Base-by-base conservation (phyloP, 352 stramenopile species). In the Peronospora farinosa region DNA sequence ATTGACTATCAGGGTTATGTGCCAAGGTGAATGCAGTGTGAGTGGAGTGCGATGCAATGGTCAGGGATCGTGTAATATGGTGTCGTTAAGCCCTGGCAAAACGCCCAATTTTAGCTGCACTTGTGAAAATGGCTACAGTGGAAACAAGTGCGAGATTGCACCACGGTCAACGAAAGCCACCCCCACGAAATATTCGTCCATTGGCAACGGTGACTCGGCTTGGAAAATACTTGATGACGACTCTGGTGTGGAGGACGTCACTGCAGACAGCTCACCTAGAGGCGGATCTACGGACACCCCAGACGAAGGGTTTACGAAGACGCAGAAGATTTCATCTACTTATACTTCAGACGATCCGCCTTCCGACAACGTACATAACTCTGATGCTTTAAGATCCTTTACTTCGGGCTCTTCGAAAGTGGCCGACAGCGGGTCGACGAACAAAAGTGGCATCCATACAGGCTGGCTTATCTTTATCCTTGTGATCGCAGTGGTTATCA, bases 11-110 rank as follows among this genome's bases (percentile, higher is more conserved):
- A 8, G 32, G 13, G 5, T 43, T 17, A 4, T 10, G 21, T 51
- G 5, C 49, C 17, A 19, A 84, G 73, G 63, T 16, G 52, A 51
- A n/a, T 87, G 73, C 52, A 68, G 56, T 32, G 48, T 57, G n/a
- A 71, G 80, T 33, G 74, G 73, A 40, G 60, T 71, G 63, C 76
- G 75, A 63, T 93, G 82, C 63, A 89, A 89, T 55, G 79, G 70
- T 42, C 73, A 80, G 23, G 82, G 82, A 11, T 81, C 69, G 30
- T 93, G 82, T 59, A 69, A 80, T 46, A 65, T 84, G 37, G 51
- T 63, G 43, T 68, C 51, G 35, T 53, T 54, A 17, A 57, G 48
- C 21, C 46, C 51, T n/a, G 61, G 56, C 10, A 52, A 55, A 38
- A 68, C 45, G 36, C 77, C 81, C 1, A 57, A 51, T 17, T 89